phyloP scores from a whole-genome alignment of 2,329 filamentous ascomycete genomes.

The Ophiosphaerella korrae region DNA sequence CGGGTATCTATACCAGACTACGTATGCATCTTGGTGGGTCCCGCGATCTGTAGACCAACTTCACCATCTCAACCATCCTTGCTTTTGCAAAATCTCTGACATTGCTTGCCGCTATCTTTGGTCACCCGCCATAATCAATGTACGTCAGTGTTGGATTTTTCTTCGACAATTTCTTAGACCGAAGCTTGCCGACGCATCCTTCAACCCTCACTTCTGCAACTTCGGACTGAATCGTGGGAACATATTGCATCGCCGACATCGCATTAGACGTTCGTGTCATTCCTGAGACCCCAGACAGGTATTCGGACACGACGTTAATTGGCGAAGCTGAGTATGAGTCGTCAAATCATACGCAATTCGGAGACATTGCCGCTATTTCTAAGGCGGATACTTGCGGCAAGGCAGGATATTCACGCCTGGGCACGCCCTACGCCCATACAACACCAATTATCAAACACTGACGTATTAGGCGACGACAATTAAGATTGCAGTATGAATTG shows the following conservation, averaged over 20 bases:
- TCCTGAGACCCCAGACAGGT: neutral
- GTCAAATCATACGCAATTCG: constrained; percentile 16
- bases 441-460: constrained; percentile 10
- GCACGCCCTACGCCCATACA: constrained; percentile 23
- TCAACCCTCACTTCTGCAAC: constrained; percentile 3
- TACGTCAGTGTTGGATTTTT: constrained; percentile 17
- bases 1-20: constrained; percentile 17
- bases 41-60: constrained; percentile 8
- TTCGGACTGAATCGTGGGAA: neutral
- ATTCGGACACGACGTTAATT: constrained; percentile 8
- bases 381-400: constrained; percentile 32
- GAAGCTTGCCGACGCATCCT: constrained; percentile 20
- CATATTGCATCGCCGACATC: constrained; percentile 4
- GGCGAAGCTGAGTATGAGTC: constrained; percentile 8
- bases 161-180: constrained; percentile 20
- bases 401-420: constrained; percentile 26
- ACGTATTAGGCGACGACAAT: constrained; percentile 13
- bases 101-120: constrained; percentile 17
- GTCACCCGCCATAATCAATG: constrained; percentile 25
- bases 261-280: neutral
- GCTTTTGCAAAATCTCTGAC: constrained; percentile 19
- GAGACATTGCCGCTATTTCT: constrained; percentile 9
- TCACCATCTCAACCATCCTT: constrained; percentile 6
- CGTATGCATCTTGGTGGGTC: constrained; percentile 15
- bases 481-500: constrained; percentile 8